Evolutionary conservation across 129 eudicot genomes (phyloP).

Genomic region (Arctium minus): DNA sequence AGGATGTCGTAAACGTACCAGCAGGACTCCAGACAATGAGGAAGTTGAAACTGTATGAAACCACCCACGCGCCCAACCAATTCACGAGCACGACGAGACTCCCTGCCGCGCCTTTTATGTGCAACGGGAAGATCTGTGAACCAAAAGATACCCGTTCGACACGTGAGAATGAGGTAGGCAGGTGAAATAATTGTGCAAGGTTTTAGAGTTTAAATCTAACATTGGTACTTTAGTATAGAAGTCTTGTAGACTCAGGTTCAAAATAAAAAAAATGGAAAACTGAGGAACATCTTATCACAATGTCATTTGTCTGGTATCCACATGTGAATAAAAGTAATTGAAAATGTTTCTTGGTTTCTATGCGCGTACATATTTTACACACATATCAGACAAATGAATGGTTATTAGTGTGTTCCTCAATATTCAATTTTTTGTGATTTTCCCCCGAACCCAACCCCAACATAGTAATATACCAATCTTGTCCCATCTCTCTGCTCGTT

Average conservation of each 20-base stretch:
- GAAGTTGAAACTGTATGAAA: slow-evolving; percentile 82
- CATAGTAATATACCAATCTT: neutral
- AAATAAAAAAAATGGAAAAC: neutral
- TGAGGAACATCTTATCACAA: neutral
- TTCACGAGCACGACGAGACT: slow-evolving; percentile 73
- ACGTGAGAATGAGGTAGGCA: no score
- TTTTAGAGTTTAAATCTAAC: neutral
- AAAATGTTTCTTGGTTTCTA: neutral
- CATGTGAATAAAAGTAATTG: neutral
- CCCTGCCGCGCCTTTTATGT: slow-evolving; percentile 76
- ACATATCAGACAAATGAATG: neutral
- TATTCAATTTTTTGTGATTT: neutral
- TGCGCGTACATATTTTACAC: neutral
- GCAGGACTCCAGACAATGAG: slow-evolving; percentile 80
- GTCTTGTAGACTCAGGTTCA: neutral
- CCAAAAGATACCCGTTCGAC: neutral
- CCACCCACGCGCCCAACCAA: slow-evolving; percentile 89
- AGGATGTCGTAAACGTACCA: slow-evolving; percentile 33
- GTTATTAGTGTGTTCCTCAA: neutral
- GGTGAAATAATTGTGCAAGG: neutral
- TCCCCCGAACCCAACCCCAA: neutral
- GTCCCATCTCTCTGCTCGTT: neutral
- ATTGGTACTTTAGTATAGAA: neutral
- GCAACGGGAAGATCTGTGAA: slow-evolving; percentile 79
- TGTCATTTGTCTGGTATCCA: neutral